Evolutionary conservation across 1,139 yeast species (phyloP).

Genomic region (Saccharomyces pastorianus): DNA sequence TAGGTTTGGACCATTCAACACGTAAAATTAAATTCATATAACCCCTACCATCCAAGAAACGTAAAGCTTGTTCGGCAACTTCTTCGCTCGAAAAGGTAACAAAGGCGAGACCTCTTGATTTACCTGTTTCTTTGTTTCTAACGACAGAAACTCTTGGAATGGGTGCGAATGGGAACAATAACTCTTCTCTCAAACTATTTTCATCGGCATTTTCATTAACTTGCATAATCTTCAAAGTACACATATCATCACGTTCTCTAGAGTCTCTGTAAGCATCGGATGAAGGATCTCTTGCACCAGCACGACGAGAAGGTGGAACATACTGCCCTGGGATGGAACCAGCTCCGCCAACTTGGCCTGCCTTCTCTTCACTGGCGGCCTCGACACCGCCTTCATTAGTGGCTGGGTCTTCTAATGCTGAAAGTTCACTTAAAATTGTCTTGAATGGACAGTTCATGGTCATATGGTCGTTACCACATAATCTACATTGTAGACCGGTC

Average conservation of each 20-base stretch:
- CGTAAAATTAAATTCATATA: constrained; percentile 83
- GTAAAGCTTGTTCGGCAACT: constrained; percentile 72
- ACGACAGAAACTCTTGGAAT: constrained; percentile 78
- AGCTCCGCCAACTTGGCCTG: constrained; percentile 23
- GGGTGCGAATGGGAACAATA: constrained; percentile 67
- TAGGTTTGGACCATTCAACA: constrained; percentile 53
- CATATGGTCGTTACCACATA: constrained; percentile 91
- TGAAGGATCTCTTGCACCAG: constrained; percentile 44
- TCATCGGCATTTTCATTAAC: constrained; percentile 82
- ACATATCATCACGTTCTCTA: constrained; percentile 69
- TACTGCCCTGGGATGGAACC: constrained; percentile 35
- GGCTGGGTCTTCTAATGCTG: constrained; percentile 35
- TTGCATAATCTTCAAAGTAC: constrained; percentile 87
- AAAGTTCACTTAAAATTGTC: constrained; percentile 65
- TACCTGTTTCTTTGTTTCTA: constrained; percentile 88
- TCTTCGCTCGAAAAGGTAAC: constrained; percentile 68
- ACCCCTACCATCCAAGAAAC: constrained; percentile 81
- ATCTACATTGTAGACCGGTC: constrained; percentile 62
- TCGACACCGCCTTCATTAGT: constrained; percentile 32
- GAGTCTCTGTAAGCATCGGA: constrained; percentile 39
- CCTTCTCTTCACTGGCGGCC: constrained; percentile 31
- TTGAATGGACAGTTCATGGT: constrained; percentile 94
- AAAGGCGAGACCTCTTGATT: constrained; percentile 95
- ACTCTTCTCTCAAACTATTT: constrained; percentile 64
- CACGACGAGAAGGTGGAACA: constrained; percentile 60